Percentiles rank a stretch among this genome's conserved stretches.
phyloP scores from a whole-genome alignment of 2,329 filamentous ascomycete species.

The Sphaerulina vaccinii region DNA sequence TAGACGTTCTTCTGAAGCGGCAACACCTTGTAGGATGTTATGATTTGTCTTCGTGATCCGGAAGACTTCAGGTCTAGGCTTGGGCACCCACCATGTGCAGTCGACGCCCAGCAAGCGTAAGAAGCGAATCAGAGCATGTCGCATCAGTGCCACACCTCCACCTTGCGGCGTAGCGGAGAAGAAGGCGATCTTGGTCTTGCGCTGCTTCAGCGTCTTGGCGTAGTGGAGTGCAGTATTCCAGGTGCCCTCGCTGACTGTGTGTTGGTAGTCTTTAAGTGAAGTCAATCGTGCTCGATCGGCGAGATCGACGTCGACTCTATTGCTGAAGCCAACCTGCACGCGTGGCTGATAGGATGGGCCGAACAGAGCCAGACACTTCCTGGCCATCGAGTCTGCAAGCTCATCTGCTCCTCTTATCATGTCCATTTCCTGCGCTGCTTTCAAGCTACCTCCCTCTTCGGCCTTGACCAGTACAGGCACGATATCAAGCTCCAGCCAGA shows the following conservation, averaged over 20 bases:
- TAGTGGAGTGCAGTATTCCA: slow-evolving; percentile 66
- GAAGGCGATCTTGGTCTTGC: slow-evolving; percentile 69
- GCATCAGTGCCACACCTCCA: slow-evolving; percentile 80
- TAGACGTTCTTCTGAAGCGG: slow-evolving; percentile 63
- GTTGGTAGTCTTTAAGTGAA: slow-evolving; percentile 57
- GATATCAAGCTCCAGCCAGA: slow-evolving; percentile 76
- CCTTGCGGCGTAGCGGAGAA: slow-evolving; percentile 79
- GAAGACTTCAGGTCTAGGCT: slow-evolving; percentile 76
- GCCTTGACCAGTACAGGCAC: slow-evolving; percentile 66
- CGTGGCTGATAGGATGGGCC: slow-evolving; percentile 70
- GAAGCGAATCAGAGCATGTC: slow-evolving; percentile 73
- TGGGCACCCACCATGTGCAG: slow-evolving; percentile 75
- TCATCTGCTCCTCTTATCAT: slow-evolving; percentile 63
- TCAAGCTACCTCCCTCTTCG: slow-evolving; percentile 69
- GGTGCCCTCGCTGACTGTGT: slow-evolving; percentile 60
- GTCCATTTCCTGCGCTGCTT: slow-evolving; percentile 62
- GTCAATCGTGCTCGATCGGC: slow-evolving; percentile 63
- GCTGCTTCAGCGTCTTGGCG: slow-evolving; percentile 60
- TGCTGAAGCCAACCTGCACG: slow-evolving; percentile 64
- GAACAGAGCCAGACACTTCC: slow-evolving; percentile 76
- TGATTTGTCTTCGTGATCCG: slow-evolving; percentile 83
- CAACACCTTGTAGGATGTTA: slow-evolving; percentile 83
- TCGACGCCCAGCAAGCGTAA: slow-evolving; percentile 65
- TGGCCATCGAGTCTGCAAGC: slow-evolving; percentile 75
- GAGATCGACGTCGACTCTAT: slow-evolving; percentile 69